Evolutionary conservation across 495 filamentous ascomycete genomes (phyloP).

Genomic region (Trichoderma gamsii): DNA sequence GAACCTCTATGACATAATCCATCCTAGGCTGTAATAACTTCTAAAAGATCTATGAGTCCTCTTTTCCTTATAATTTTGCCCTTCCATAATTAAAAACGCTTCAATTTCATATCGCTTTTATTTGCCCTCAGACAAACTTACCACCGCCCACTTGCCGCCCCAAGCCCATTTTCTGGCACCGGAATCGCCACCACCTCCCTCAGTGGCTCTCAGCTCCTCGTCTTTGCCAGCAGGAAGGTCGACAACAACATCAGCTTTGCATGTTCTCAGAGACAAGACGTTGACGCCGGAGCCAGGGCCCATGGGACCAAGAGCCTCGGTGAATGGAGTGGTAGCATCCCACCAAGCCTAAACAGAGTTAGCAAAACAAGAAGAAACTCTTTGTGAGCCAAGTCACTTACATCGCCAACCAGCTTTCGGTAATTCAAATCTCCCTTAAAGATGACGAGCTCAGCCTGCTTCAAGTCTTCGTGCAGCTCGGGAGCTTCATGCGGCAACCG

Average conservation of each 20-base stretch:
- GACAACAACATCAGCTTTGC: constrained; percentile 94
- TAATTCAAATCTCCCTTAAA: constrained; percentile 99
- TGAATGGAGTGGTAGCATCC: constrained; percentile 83
- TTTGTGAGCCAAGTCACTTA: constrained; percentile 36
- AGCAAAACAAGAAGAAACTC: constrained; percentile 19
- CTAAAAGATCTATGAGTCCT: constrained; percentile 3
- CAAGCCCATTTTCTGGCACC: constrained; percentile 89
- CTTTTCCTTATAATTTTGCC: not conserved
- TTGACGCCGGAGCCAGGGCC: constrained; percentile 76
- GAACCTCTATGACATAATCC: not conserved
- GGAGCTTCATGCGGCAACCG: constrained; percentile 62
- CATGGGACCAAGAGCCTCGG: constrained; percentile 77
- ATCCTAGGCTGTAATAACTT: not conserved
- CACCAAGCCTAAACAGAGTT: constrained; percentile 57
- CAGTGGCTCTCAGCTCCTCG: constrained; percentile 62
- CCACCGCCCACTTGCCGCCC: constrained; percentile 94
- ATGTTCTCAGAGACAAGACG: constrained; percentile 78
- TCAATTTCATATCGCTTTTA: not conserved
- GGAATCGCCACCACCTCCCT: constrained; percentile 61
- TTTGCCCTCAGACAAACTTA: constrained; percentile 62
- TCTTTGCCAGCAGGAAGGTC: constrained; percentile 75
- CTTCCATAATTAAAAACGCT: constrained; percentile 18
- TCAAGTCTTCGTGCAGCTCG: constrained; percentile 70
- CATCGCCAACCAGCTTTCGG: constrained; percentile 81
- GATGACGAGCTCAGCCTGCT: constrained; percentile 78